These are phyloP conservation scores for Teratosphaeria viscida DNA, from an alignment of 2,329 filamentous ascomycete genomes.

Conservation along the genomic window DNA sequence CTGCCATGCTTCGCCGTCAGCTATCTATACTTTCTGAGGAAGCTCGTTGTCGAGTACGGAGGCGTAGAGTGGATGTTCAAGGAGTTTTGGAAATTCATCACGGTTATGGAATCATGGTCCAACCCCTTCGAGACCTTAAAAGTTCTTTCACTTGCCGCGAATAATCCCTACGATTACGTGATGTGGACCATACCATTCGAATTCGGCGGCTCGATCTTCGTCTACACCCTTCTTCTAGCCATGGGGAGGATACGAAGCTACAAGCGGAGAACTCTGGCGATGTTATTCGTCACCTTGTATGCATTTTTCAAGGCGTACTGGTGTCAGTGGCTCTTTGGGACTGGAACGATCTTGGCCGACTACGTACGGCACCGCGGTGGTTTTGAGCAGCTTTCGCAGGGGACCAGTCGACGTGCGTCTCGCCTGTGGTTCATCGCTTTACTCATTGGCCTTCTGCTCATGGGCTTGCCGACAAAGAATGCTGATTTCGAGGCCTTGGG, in stretches of 20 bases:
- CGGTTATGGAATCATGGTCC: conserved; percentile 4
- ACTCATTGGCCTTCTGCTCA: background rate
- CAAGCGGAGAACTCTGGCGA: conserved; percentile 1
- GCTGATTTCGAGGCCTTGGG: conserved; percentile 6
- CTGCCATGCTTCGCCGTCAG: background rate
- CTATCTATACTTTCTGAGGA: background rate
- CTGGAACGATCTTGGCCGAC: conserved; percentile 9
- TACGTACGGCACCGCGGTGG: conserved; percentile 10
- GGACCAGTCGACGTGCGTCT: background rate
- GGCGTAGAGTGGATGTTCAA: conserved; percentile 6
- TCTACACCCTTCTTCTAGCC: conserved; percentile 8
- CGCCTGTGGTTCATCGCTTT: background rate
- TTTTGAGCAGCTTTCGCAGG: conserved; percentile 5
- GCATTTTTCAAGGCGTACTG: conserved; percentile 7
- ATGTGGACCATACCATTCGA: conserved; percentile 18
- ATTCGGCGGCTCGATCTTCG: conserved; percentile 8
- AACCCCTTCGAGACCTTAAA: conserved; percentile 11
- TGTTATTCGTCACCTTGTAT: conserved; percentile 3
- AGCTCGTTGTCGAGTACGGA: background rate
- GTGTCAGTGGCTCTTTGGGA: conserved; percentile 11
- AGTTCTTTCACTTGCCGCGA: background rate
- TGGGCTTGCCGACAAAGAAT: background rate
- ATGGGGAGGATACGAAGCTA: conserved; percentile 3
- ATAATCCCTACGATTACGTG: conserved; percentile 11
- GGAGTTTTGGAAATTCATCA: conserved; percentile 3